Conservation (phyloP, 345 rosid species). For the Melaleuca quinquenervia region DNA sequence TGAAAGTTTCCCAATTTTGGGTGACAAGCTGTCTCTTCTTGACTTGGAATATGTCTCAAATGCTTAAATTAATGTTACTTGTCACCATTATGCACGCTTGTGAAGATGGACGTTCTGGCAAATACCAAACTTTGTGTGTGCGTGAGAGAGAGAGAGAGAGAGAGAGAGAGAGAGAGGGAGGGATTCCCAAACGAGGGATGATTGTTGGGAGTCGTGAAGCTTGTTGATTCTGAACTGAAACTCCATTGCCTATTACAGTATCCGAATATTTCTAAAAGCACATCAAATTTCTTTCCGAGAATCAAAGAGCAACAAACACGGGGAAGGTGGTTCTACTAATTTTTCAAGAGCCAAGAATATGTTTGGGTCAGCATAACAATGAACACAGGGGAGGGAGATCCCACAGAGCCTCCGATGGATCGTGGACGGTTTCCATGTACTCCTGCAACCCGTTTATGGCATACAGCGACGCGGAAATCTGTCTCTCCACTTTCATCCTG, state of each 20-base stretch:
- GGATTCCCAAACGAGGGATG: not conserved
- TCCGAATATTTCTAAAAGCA: not conserved
- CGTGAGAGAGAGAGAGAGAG: not conserved
- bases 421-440: constrained; percentile 37
- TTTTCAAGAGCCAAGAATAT: constrained; percentile 14
- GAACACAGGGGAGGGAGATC: constrained; percentile 61
- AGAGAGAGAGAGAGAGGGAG: not conserved
- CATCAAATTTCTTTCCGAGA: not conserved
- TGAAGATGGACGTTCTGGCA: not conserved
- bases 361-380: constrained; percentile 5
- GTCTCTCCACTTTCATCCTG: constrained; percentile 63
- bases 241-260: not conserved
- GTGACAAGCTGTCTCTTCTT: not conserved
- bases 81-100: not conserved
- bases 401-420: constrained; percentile 49
- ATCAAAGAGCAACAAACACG: not conserved
- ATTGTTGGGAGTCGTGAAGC: not conserved
- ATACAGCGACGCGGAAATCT: constrained; percentile 57
- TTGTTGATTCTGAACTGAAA: not conserved
- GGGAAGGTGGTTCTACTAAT: not conserved
- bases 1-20: not conserved
- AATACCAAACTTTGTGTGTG: not conserved
- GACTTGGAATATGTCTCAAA: not conserved
- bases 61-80: not conserved
- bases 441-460: constrained; percentile 68